phyloP scores from a whole-genome alignment of 2,329 filamentous ascomycete genomes.

The Xylaria digitata region DNA sequence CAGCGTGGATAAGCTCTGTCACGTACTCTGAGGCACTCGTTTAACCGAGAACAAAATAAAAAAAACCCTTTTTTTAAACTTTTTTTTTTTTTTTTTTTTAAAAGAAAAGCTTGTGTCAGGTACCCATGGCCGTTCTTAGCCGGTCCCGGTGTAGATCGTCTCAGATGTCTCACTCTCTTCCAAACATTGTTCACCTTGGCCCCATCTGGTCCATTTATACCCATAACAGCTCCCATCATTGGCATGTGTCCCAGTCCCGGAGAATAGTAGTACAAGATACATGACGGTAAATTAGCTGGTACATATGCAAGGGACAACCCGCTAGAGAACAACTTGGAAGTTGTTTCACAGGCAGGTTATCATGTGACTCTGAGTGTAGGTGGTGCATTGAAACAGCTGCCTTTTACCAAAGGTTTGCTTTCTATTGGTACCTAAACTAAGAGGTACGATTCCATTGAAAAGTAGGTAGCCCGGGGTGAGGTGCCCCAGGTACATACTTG shows the following conservation, averaged over 20 bases:
- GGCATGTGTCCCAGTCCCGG: not conserved
- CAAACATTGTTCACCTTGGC: not conserved
- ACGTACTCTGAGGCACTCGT: too few relatives aligned
- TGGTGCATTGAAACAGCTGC: too few relatives aligned
- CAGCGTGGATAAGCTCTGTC: too few relatives aligned
- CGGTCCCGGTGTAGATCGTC: constrained; percentile 19
- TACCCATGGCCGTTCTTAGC: constrained; percentile 26
- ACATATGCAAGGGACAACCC: constrained; percentile 8
- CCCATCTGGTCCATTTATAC: not conserved
- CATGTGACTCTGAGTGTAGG: not conserved
- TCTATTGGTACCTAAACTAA: too few relatives aligned
- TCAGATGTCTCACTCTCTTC: too few relatives aligned
- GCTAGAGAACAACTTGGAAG: not conserved
- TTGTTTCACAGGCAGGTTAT: not conserved
- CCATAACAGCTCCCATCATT: not conserved
- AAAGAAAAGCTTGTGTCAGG: constrained; percentile 14
- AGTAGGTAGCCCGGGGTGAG: too few relatives aligned
- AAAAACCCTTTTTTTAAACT: too few relatives aligned
- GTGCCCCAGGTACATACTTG: not conserved
- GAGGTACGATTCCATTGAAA: too few relatives aligned
- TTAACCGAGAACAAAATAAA: too few relatives aligned
- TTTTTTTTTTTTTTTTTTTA: too few relatives aligned
- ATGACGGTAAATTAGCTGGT: not conserved
- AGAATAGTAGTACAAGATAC: not conserved
- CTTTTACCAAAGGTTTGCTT: too few relatives aligned